phyloP scores from a whole-genome alignment of 2,329 filamentous ascomycete species.

The Colletotrichum karsti region DNA sequence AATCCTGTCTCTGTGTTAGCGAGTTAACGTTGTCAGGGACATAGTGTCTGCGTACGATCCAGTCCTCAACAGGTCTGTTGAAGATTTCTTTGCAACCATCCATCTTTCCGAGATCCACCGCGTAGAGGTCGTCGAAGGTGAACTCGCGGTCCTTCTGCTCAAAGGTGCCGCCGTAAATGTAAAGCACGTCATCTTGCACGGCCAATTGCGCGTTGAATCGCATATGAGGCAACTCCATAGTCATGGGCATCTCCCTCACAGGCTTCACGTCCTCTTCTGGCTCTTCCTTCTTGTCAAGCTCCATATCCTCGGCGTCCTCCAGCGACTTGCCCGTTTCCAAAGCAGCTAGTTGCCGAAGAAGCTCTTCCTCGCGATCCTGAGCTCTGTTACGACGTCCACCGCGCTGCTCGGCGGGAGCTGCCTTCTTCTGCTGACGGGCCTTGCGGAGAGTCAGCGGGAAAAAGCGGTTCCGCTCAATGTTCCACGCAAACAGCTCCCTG shows the following conservation, averaged over 20 bases:
- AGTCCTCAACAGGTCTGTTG: slow-evolving; percentile 83
- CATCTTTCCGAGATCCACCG: slow-evolving; percentile 92
- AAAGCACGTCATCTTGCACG: slow-evolving; percentile 91
- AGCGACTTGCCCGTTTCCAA: slow-evolving; percentile 79
- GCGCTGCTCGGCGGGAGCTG: slow-evolving; percentile 63
- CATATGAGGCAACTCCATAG: slow-evolving; percentile 86
- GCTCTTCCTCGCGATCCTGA: slow-evolving; percentile 90
- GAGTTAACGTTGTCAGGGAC: slow-evolving; percentile 36
- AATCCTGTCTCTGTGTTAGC: slow-evolving; percentile 53
- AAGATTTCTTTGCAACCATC: slow-evolving; percentile 95
- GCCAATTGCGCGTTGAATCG: slow-evolving; percentile 92
- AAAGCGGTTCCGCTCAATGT: slow-evolving; percentile 93
- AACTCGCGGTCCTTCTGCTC: slow-evolving; percentile 96
- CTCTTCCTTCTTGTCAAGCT: slow-evolving; percentile 57
- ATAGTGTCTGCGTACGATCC: slow-evolving; percentile 67
- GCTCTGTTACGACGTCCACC: slow-evolving; percentile 75
- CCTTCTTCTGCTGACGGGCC: slow-evolving; percentile 73
- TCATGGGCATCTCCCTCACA: slow-evolving; percentile 69
- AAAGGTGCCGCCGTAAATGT: slow-evolving; percentile 94
- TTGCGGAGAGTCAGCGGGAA: slow-evolving; percentile 84
- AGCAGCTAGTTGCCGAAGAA: slow-evolving; percentile 85
- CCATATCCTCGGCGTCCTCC: slow-evolving; percentile 58
- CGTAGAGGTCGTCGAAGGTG: slow-evolving; percentile 94
- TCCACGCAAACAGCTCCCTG: slow-evolving; percentile 91
- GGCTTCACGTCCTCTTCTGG: slow-evolving; percentile 65